These are phyloP conservation scores for Schwanniomyces polymorphus DNA, from an alignment of 805 yeast species.

Conservation along the genomic window DNA sequence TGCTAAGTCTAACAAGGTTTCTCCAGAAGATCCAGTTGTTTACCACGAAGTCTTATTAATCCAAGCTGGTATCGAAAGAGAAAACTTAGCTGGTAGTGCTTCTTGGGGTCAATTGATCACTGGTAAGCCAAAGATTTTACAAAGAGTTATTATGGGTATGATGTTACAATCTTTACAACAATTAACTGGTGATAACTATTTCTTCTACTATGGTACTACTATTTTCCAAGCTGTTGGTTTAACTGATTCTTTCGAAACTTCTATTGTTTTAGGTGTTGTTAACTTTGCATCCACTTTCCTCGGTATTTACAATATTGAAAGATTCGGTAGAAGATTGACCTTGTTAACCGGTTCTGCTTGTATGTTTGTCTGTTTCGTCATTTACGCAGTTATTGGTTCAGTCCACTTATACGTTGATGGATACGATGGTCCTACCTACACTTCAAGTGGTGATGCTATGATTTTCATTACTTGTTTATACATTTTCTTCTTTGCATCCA, in stretches of 20 bases:
- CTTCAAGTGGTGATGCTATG: conserved; percentile 62
- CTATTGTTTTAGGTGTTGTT: conserved; percentile 53
- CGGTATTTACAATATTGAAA: conserved; percentile 51
- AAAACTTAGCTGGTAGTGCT: conserved; percentile 62
- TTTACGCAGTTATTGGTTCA: conserved; percentile 63
- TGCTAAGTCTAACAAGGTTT: conserved; percentile 58
- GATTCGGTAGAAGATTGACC: conserved; percentile 49
- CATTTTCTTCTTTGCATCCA: conserved; percentile 66
- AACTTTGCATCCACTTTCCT: conserved; percentile 57
- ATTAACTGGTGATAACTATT: conserved; percentile 61
- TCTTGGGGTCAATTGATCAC: conserved; percentile 62
- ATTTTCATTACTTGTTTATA: conserved; percentile 64
- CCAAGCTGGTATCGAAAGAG: conserved; percentile 62
- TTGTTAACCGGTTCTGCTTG: conserved; percentile 44
- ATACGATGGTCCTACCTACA: conserved; percentile 32
- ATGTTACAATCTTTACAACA: conserved; percentile 61
- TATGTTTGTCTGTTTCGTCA: conserved; percentile 56
- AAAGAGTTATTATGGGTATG: conserved; percentile 58
- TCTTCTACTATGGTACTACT: conserved; percentile 62
- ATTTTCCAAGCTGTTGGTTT: conserved; percentile 53
- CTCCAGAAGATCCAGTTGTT: conserved; percentile 54
- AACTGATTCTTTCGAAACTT: conserved; percentile 54
- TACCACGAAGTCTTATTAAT: conserved; percentile 53
- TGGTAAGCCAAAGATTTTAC: conserved; percentile 62
- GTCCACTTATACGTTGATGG: conserved; percentile 43